Conservation (phyloP, 1,284 basidiomycete genomes). For the Mixia osmundae region DNA sequence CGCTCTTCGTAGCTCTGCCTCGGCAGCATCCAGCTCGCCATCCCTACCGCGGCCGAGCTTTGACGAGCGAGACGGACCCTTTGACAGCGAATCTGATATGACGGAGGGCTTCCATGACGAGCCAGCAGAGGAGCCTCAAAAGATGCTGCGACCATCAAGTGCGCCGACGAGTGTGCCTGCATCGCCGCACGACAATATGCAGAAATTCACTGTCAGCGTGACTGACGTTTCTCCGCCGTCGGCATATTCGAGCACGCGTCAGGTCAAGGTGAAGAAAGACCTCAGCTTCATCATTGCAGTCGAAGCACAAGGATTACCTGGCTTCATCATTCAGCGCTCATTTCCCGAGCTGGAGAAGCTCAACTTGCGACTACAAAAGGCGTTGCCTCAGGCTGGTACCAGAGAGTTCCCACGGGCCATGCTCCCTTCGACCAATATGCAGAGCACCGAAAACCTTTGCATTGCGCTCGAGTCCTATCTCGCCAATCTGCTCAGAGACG, state of each 20-base stretch:
- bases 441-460: constrained; percentile 7
- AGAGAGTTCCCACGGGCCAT: constrained; percentile 6
- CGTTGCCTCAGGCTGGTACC: constrained; percentile 8
- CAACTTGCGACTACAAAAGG: constrained; percentile 7
- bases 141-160: no score
- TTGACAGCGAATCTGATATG: no score
- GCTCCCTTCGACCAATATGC: constrained; percentile 7
- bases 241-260: constrained; percentile 6
- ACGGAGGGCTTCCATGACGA: no score
- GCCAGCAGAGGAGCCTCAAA: no score
- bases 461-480: constrained; percentile 7
- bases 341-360: constrained; percentile 8
- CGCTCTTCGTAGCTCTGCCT: no score
- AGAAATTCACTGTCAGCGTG: constrained; percentile 4
- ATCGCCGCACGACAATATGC: no score
- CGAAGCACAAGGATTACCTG: constrained; percentile 5
- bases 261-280: constrained; percentile 8
- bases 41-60: no score
- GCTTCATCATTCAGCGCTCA: constrained; percentile 8
- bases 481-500: constrained; percentile 4
- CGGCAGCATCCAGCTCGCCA: no score
- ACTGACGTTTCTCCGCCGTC: constrained; percentile 9
- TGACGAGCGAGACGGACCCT: no score
- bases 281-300: constrained; percentile 11
- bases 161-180: no score